Evolutionary conservation across 805 yeast species (phyloP), one percentile per base, ranked within the genome.

Genomic region (Yarrowia alimentaria): DNA sequence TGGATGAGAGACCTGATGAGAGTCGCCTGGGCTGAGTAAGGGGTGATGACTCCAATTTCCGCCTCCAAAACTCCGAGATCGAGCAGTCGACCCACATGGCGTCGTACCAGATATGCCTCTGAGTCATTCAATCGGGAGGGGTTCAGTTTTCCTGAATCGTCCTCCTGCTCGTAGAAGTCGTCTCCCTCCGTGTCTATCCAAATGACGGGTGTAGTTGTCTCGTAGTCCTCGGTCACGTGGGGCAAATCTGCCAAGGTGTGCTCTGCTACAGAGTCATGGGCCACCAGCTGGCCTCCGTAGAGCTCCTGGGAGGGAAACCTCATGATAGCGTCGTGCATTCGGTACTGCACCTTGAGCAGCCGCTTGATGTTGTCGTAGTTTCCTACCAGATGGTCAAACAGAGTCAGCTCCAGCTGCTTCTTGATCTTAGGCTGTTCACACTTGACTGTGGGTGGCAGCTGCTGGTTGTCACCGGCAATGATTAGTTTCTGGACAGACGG

Each of bases 131-230:
- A 81, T 60, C 83, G 83, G 0, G 96, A 86, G 0, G 40, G 34
- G 13, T 78, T 73, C 3, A 64, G 47, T 29, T 24, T 35, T 52
- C 19, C 48, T 4, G 28, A 30, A 12, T 65, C 65, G 11, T 69
- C 72, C 13, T 73, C 71, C 12, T 52, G 69, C 61, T 90, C 97
- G 0, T 78, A 79, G 60, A 73, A 89, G 28, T 82, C 85, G 6
- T 88, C 95, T 13, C 96, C 96, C 67, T 88, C 93, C 0, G 98
- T 93, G 60, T 93, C 98, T 57, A 83, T 81, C 96, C 96, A 90
- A 1, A 88, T 69, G 0, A 83, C 62, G 2, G 82, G 78, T 1
- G 70, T 69, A 1, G 63, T 64, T 0, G 91, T 78, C 8, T 77
- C 81, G 19, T 82, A 89, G 37, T 71, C 74, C 3, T 63, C 64